Percentiles rank a stretch among this genome's conserved stretches.
Evolutionary conservation across 345 rosid species (phyloP).

Genomic region (Sapria himalayana): DNA sequence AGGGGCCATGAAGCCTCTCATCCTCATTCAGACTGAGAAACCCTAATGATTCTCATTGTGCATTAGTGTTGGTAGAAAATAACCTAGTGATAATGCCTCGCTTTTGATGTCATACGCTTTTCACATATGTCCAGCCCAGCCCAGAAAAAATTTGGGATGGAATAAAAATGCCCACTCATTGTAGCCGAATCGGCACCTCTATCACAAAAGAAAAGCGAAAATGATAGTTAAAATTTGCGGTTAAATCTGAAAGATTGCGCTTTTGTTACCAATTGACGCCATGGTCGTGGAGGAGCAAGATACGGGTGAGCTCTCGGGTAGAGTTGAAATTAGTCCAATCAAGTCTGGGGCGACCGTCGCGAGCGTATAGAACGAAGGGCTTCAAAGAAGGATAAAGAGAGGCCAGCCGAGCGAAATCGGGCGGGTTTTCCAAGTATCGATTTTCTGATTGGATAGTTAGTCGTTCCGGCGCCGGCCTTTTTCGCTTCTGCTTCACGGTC

Average conservation of each 20-base stretch:
- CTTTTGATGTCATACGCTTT: too few species aligned
- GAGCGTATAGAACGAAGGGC: slow-evolving; percentile 40
- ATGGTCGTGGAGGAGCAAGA: slow-evolving; percentile 60
- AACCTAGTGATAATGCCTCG: too few species aligned
- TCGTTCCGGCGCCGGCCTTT: slow-evolving; percentile 21
- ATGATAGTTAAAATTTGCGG: background rate
- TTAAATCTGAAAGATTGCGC: background rate
- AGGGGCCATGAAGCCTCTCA: too few species aligned
- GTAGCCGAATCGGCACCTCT: too few species aligned
- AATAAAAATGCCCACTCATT: too few species aligned
- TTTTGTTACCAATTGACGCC: slow-evolving; percentile 42
- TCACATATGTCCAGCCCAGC: too few species aligned
- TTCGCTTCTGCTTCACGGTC: slow-evolving; percentile 32
- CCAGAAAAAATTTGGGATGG: too few species aligned
- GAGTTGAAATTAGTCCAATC: slow-evolving; percentile 87
- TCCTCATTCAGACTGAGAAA: too few species aligned
- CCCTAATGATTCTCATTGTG: too few species aligned
- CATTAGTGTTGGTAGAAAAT: too few species aligned
- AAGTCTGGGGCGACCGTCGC: slow-evolving; percentile 43
- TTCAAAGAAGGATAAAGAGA: slow-evolving; percentile 58
- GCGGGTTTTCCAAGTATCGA: slow-evolving; percentile 58
- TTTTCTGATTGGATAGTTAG: slow-evolving; percentile 38
- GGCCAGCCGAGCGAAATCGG: slow-evolving; percentile 51
- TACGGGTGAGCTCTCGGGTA: slow-evolving; percentile 68
- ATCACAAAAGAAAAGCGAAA: background rate